These are phyloP conservation scores for Hyaloscypha hepaticicola DNA, from an alignment of 495 filamentous ascomycete genomes.

Conservation along the genomic window DNA sequence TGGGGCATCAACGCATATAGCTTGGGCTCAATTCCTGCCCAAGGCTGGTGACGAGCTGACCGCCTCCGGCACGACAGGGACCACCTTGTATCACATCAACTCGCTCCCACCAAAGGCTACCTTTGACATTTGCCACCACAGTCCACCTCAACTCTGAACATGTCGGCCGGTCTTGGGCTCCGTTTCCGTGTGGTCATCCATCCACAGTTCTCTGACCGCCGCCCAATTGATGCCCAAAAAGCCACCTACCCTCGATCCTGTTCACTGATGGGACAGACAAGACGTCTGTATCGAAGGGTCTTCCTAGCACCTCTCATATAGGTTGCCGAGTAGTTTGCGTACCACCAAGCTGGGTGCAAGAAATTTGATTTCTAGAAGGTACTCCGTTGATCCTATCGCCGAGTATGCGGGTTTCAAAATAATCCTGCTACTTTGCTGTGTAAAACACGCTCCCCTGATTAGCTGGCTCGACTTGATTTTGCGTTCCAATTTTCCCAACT, in stretches of 20 bases:
- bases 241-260: constrained; percentile 13
- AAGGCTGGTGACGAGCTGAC: neutral
- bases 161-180: neutral
- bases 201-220: neutral
- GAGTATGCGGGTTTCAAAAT: constrained; percentile 8
- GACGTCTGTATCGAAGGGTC: constrained; percentile 1
- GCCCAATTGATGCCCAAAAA: constrained; percentile 26
- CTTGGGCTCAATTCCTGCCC: constrained; percentile 11
- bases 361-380: neutral
- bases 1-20: constrained; percentile 20
- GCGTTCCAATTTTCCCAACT: neutral
- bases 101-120: neutral
- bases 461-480: constrained; percentile 12
- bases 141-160: neutral
- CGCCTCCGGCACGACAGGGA: neutral
- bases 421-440: neutral
- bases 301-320: constrained; percentile 10
- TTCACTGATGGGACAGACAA: neutral
- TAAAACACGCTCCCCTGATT: constrained; percentile 6
- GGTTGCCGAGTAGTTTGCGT: constrained; percentile 14
- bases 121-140: neutral
- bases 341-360: neutral
- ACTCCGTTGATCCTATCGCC: constrained; percentile 20
- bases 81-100: neutral
- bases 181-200: neutral